Base-by-base conservation (phyloP, 805 yeast genomes). In the Clavispora santaluciae region DNA sequence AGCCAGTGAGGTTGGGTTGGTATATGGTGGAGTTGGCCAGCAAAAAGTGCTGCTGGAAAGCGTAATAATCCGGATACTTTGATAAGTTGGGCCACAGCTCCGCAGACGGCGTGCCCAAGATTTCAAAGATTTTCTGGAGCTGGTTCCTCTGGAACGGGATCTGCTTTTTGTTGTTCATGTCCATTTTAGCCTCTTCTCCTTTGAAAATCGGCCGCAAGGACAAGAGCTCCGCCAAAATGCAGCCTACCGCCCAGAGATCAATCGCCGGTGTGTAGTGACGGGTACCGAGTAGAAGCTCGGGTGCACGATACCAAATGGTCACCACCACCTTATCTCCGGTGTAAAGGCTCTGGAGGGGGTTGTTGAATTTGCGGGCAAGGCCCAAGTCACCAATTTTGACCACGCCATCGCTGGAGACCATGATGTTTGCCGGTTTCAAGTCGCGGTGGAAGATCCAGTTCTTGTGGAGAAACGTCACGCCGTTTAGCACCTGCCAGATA, bases 111-210 rank as follows among this genome's bases (percentile, higher is more conserved):
- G 95, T 79, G 0, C 99, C 99, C 46, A 93, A 63, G n/a, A 93
- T 83, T 60, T 93, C 98, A 21, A 93, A 70, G 18, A 93, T 90
- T 58, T 88, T 89, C 54, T 86, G 84, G 57, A 91, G 74, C 65
- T 93, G 99, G 57, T 86, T 90, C 43, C 84, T 81, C 61, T 93
- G 99, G 62, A 93, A 93, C 2, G 98, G 97, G 4, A 91, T 90
- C 41, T 81, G 83, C 56, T 91, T 90, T 56, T 89, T 91, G 50
- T 85, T 86, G 45, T 61, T 66, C 35, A 67, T 57, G 59, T 90
- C 98, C 76, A 91, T 85, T 53, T 91, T 91, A 11, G 95, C 93
- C 57, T 93, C 99, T 63, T 93, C 99, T 40, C 99, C 99, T 60
- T 93, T 93, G 67, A 93, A 93, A 8, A 93, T 82, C 0, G 99